Evolutionary conservation across 169 alveolate species (phyloP).

Genomic region (Cryptosporidium xiaoi): DNA sequence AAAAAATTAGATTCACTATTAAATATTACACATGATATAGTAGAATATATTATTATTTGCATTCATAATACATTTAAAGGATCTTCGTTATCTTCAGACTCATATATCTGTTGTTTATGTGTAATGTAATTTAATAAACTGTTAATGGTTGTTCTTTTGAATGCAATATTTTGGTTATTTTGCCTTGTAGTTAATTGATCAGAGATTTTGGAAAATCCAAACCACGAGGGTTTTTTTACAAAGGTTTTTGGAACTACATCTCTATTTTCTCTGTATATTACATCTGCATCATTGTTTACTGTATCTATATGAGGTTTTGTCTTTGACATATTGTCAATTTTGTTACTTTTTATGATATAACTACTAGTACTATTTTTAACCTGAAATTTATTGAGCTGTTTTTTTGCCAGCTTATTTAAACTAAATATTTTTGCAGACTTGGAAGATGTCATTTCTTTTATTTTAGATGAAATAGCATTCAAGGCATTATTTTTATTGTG

Average conservation of each 20-base stretch:
- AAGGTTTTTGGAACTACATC: too few species aligned
- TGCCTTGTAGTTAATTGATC: not conserved
- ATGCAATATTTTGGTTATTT: not conserved
- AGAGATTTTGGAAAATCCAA: constrained; percentile 29
- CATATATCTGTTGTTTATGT: constrained; percentile 52
- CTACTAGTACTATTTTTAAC: not conserved
- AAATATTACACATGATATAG: not conserved
- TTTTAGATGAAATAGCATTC: constrained; percentile 61
- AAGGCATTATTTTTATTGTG: constrained; percentile 30
- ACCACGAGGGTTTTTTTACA: constrained; percentile 47
- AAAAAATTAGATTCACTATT: not conserved
- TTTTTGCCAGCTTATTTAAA: constrained; percentile 27
- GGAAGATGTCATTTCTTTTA: constrained; percentile 40
- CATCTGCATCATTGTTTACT: too few species aligned
- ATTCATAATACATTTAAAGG: constrained; percentile 49
- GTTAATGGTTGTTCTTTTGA: not conserved
- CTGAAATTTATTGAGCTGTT: constrained; percentile 13
- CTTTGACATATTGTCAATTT: too few species aligned
- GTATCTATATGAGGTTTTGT: too few species aligned
- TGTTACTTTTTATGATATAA: too few species aligned
- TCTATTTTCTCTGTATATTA: too few species aligned
- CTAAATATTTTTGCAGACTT: constrained; percentile 45
- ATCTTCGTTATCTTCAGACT: constrained; percentile 69
- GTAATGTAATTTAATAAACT: constrained; percentile 3
- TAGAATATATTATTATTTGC: not conserved